These are phyloP conservation scores for Luffa aegyptiaca DNA, from an alignment of 306 rosid genomes.

Conservation along the genomic window DNA sequence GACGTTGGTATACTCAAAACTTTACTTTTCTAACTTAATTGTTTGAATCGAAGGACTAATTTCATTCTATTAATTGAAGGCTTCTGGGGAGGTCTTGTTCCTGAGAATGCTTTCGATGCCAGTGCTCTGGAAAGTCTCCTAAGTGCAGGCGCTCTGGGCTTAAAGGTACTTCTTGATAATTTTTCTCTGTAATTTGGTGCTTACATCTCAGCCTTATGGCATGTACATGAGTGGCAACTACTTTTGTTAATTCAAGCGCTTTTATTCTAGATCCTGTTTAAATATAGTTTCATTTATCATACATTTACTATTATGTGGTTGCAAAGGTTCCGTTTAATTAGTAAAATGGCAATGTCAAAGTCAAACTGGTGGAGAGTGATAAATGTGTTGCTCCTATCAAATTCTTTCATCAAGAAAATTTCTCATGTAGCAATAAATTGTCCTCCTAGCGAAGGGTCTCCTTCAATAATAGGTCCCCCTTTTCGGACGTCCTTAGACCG, in stretches of 20 bases:
- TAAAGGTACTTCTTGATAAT: slow-evolving; percentile 48
- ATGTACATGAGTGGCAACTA: neutral
- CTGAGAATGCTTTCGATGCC: slow-evolving; percentile 73
- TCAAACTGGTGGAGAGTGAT: neutral
- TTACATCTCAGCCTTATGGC: neutral
- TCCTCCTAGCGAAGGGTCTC: neutral
- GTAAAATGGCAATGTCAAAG: neutral
- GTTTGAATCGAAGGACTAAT: neutral
- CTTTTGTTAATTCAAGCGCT: neutral
- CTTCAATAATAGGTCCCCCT: neutral
- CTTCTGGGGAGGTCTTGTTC: slow-evolving; percentile 97
- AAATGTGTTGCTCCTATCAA: neutral
- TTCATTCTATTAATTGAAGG: slow-evolving; percentile 40
- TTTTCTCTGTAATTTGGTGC: neutral
- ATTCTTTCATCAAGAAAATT: neutral
- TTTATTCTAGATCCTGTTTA: neutral
- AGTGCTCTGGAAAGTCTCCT: slow-evolving; percentile 75
- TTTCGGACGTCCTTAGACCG: neutral
- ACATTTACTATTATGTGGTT: neutral
- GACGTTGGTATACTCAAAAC: slow-evolving; percentile 65
- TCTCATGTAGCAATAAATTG: neutral
- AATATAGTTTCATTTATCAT: neutral
- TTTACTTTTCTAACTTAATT: slow-evolving; percentile 5
- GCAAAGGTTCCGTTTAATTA: neutral
- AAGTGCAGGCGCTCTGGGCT: slow-evolving; percentile 80